These are phyloP conservation scores for Triadica sebifera DNA, from an alignment of 345 rosid species.

Conservation along the genomic window DNA sequence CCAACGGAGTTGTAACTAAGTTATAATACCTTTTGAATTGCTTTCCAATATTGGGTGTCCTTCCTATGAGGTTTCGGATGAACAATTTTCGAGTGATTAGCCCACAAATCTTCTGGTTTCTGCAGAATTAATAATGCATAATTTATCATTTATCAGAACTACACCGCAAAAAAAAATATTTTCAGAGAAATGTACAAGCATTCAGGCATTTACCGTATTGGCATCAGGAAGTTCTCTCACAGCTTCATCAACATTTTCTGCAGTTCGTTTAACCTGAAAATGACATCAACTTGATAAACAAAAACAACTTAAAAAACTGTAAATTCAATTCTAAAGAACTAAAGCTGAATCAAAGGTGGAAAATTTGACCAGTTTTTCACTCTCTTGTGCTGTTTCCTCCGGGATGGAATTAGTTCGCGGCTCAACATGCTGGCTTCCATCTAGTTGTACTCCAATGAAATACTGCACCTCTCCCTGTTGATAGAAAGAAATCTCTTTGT, in stretches of 20 bases:
- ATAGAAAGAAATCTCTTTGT: conserved; percentile 6
- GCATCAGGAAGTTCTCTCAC: conserved; percentile 96
- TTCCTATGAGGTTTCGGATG: conserved; percentile 85
- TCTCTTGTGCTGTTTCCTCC: conserved; percentile 56
- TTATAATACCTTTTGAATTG: conserved; percentile 60
- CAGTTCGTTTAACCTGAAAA: conserved; percentile 76
- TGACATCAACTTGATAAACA: conserved; percentile 8
- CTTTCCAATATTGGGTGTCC: conserved; percentile 69
- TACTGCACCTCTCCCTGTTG: conserved; percentile 93
- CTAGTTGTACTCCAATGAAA: conserved; percentile 94
- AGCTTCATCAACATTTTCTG: conserved; percentile 85
- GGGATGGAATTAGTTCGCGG: conserved; percentile 71
- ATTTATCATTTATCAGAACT: background rate
- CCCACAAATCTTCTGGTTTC: conserved; percentile 97
- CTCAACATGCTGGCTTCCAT: conserved; percentile 90
- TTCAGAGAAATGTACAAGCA: background rate
- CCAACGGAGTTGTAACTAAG: background rate
- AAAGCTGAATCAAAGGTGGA: background rate
- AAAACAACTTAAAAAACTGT: background rate
- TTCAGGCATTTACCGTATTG: conserved; percentile 53
- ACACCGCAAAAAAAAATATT: conserved; percentile 14
- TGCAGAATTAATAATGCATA: conserved; percentile 35
- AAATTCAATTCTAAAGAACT: too few species aligned
- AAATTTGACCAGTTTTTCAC: conserved; percentile 59
- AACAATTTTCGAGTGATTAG: conserved; percentile 75